phyloP scores from a whole-genome alignment of 345 rosid species.

The Eucalyptus cloeziana region DNA sequence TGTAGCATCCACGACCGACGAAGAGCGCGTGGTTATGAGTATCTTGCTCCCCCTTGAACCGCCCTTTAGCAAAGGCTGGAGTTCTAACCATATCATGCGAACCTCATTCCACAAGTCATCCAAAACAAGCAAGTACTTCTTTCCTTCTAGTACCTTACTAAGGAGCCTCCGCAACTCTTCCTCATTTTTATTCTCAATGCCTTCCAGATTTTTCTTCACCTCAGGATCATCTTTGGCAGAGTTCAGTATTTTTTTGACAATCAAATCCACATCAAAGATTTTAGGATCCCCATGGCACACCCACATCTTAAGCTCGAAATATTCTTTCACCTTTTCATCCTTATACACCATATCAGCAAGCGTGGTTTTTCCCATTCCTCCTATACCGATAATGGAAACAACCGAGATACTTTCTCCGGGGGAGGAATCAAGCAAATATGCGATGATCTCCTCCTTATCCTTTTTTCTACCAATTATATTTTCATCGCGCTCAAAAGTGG shows the following conservation, averaged over 20 bases:
- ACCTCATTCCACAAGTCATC: constrained; percentile 1
- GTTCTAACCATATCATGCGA: constrained; percentile 6
- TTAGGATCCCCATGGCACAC: neutral
- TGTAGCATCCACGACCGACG: neutral
- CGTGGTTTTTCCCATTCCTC: constrained; percentile 20
- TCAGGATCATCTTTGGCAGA: neutral
- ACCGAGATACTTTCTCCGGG: rapidly evolving
- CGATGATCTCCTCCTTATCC: neutral
- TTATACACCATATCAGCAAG: constrained; percentile 13
- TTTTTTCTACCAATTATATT: neutral
- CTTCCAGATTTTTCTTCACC: neutral
- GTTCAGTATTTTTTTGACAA: neutral
- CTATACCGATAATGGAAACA: neutral
- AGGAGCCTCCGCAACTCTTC: neutral
- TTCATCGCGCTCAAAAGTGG: rapidly evolving
- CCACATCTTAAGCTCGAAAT: constrained; percentile 10
- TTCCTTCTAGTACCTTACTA: neutral
- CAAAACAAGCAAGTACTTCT: neutral
- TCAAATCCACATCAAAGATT: neutral
- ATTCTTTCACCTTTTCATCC: neutral
- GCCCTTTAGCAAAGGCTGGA: constrained; percentile 6
- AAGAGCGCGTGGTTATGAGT: neutral
- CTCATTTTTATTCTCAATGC: neutral
- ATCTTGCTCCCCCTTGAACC: constrained; percentile 18
- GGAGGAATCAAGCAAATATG: neutral